Percentiles rank a stretch among this genome's conserved stretches.
These are phyloP conservation scores for Ephemerocybe angulata DNA, from an alignment of 768 basidiomycete species.

Conservation along the genomic window DNA sequence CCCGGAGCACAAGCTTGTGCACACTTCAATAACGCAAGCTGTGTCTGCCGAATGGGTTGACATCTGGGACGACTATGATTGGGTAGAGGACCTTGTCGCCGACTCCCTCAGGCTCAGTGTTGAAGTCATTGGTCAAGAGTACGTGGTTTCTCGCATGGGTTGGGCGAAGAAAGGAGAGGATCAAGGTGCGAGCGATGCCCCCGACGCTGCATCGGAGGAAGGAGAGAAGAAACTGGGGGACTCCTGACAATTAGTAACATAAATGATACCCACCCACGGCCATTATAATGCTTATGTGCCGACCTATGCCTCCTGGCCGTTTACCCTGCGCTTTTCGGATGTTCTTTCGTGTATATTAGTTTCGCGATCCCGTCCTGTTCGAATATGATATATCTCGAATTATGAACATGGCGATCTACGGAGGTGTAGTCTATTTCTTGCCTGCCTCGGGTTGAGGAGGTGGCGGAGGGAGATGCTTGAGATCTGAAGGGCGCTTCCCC, in stretches of 20 bases:
- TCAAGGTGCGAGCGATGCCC: constrained; percentile 13
- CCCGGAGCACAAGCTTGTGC: constrained; percentile 72
- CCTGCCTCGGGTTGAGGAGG: constrained; percentile 77
- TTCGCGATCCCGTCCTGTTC: neutral
- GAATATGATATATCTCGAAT: constrained; percentile 1
- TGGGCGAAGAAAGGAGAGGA: constrained; percentile 49
- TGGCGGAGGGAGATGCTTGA: constrained; percentile 74
- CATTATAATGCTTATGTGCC: neutral
- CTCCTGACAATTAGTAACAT: constrained; percentile 34
- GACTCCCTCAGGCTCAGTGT: constrained; percentile 81
- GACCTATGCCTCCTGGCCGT: neutral
- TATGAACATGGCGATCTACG: neutral
- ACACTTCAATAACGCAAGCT: constrained; percentile 78
- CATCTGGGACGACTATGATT: constrained; percentile 87
- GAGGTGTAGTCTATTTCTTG: constrained; percentile 47
- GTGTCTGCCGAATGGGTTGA: constrained; percentile 84
- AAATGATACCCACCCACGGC: neutral
- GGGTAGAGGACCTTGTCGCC: constrained; percentile 95
- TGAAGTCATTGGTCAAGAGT: constrained; percentile 91
- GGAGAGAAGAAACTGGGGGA: constrained; percentile 24
- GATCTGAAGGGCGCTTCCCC: constrained; percentile 57
- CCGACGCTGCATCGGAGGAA: constrained; percentile 19
- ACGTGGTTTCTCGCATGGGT: constrained; percentile 81
- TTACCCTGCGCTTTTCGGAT: neutral
- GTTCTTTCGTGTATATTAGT: neutral